Base-by-base conservation (phyloP, 371 early-diverging fungal genomes). In the Saksenaea vasiformis region DNA sequence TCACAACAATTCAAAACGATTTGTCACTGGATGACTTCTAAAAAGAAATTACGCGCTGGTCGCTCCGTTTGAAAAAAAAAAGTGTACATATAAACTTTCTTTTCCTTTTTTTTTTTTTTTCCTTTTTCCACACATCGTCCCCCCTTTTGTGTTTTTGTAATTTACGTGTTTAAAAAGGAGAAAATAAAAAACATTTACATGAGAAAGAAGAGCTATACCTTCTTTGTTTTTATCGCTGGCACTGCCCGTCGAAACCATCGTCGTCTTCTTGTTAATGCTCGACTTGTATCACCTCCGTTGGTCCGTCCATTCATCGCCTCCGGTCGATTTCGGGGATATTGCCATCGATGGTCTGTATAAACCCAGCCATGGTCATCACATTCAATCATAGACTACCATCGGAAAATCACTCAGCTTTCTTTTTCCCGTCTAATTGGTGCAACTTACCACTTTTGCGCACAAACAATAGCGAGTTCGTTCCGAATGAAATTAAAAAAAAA, bases 341-440 rank as follows among this genome's bases (percentile, higher is more conserved):
- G 65, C 76, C 76, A 76, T 35, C 60, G 60, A 39, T 76, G 70
- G 37, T 72, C 72, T 9, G 66, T 67, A 54, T 76, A 76, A 11
- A 72, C 72, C 76, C 76, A 76, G 17, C 76, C 76, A 17, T 69
- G 65, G 15, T 72, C 64, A 51, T 76, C 76, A 36, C 67, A 65
- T 34, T 72, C 70, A 19, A 72, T 63, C 38, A 67, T 54, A 9
- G 28, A 34, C 65, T 71, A 53, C 9, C 15, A 47, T 13, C 2
- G 26, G 1, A 34, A 55, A 27, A 39, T 17, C 8, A 54, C 27
- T 26, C 5, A 24, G 4, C 11, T 5, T 38, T 3, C 24, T 19
- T 13, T 58, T 38, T 57, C 34, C 24, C n/a, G n/a, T n/a, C n/a
- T n/a, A n/a, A 43, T 43, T 19, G 15, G 27, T 36, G 19, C 14